phyloP scores from a whole-genome alignment of 1,139 yeast genomes.

The Yamadazyma buinensis region DNA sequence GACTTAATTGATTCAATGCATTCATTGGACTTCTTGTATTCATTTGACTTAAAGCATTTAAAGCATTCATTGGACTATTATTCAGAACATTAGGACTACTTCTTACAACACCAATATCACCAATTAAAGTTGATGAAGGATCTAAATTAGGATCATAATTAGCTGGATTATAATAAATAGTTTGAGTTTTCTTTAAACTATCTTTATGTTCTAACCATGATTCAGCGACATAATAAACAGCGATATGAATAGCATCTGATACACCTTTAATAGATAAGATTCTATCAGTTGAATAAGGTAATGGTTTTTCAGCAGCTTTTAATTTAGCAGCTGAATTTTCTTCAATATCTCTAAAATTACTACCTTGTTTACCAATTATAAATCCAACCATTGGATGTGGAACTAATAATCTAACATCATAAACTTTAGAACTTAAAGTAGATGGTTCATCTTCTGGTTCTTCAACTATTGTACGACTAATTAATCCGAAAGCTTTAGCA shows the following conservation, averaged over 20 bases:
- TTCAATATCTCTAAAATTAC: conserved; percentile 76
- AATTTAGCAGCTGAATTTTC: conserved; percentile 78
- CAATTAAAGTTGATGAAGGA: conserved; percentile 11
- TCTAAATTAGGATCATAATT: conserved; percentile 30
- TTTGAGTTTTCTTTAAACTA: conserved; percentile 45
- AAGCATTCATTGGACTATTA: conserved; percentile 7
- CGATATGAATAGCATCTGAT: conserved; percentile 85
- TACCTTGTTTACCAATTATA: conserved; percentile 77
- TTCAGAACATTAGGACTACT: neutral
- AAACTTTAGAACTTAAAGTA: conserved; percentile 48
- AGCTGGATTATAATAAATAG: conserved; percentile 65
- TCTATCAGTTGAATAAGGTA: conserved; percentile 81
- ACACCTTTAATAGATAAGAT: conserved; percentile 72
- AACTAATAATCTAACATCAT: conserved; percentile 58
- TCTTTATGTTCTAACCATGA: conserved; percentile 61
- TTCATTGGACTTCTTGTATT: conserved; percentile 11
- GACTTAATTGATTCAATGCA: conserved; percentile 4
- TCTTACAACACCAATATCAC: conserved; percentile 3
- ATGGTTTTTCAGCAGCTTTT: conserved; percentile 69
- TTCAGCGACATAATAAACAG: conserved; percentile 69
- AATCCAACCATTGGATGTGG: conserved; percentile 84
- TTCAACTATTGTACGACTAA: conserved; percentile 61
- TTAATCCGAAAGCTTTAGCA: conserved; percentile 77
- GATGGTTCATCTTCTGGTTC: conserved; percentile 70
- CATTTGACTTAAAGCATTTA: conserved; percentile 14